These are phyloP conservation scores for Cordia subcordata DNA, from an alignment of 257 asterid genomes.

Conservation along the genomic window DNA sequence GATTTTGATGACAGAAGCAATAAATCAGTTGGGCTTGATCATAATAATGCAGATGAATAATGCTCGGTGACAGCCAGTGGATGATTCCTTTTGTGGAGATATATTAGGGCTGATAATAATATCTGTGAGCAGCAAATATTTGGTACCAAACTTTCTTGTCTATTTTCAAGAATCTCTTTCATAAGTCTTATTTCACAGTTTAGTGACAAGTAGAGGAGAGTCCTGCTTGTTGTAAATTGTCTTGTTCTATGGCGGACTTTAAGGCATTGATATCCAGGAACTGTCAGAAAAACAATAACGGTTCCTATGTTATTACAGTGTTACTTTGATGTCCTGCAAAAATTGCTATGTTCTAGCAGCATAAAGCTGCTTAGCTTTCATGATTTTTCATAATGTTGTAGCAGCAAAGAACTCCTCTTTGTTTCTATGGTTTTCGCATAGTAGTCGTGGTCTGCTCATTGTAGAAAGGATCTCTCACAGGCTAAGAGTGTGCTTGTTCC, in stretches of 20 bases:
- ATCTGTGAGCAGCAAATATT: slow-evolving; percentile 15
- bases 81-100: slow-evolving; percentile 10
- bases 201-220: slow-evolving; percentile 33
- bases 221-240: slow-evolving; percentile 46
- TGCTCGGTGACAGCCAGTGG: neutral
- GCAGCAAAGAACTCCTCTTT: too few relatives aligned
- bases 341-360: slow-evolving; percentile 1
- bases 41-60: slow-evolving; percentile 5
- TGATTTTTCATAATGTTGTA: neutral
- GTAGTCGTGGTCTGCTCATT: too few relatives aligned
- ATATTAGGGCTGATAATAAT: slow-evolving; percentile 9
- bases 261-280: slow-evolving; percentile 2
- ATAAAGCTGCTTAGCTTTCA: slow-evolving; percentile 4
- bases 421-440: too few relatives aligned
- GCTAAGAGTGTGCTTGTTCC: too few relatives aligned
- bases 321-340: slow-evolving; percentile 3
- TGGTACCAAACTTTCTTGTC: slow-evolving; percentile 16
- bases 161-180: slow-evolving; percentile 3
- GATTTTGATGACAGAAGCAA: neutral
- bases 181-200: slow-evolving; percentile 26
- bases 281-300: slow-evolving; percentile 8
- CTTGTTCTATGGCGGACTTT: slow-evolving; percentile 23
- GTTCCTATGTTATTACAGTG: slow-evolving; percentile 13
- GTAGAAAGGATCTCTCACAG: too few relatives aligned
- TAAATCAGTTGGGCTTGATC: neutral